Conservation (phyloP, 768 basidiomycete genomes). For the Boletales sp. region DNA sequence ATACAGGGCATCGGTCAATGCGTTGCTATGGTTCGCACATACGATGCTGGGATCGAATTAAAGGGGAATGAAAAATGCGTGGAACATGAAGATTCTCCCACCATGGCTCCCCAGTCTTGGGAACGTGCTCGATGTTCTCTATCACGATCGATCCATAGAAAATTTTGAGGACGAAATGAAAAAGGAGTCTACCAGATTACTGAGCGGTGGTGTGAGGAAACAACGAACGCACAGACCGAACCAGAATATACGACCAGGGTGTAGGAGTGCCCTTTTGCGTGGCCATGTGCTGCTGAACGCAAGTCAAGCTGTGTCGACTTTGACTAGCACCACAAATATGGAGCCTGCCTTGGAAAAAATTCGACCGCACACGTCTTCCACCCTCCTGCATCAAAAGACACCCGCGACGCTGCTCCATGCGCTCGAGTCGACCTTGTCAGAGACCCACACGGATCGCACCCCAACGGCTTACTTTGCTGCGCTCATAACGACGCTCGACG, state of each 20-base stretch:
- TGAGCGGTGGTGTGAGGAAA: slow-evolving; percentile 2
- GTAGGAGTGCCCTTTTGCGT: slow-evolving; percentile 42
- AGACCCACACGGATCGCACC: slow-evolving; percentile 61
- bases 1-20: slow-evolving; percentile 82
- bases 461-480: slow-evolving; percentile 96
- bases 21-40: slow-evolving; percentile 84
- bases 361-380: slow-evolving; percentile 77
- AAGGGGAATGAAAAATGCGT: background rate
- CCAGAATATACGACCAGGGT: slow-evolving; percentile 64
- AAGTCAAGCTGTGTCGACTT: slow-evolving; percentile 4
- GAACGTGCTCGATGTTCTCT: slow-evolving; percentile 71
- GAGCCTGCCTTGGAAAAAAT: slow-evolving; percentile 78
- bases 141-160: slow-evolving; percentile 90
- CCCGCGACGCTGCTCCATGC: slow-evolving; percentile 84
- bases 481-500: slow-evolving; percentile 78
- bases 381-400: slow-evolving; percentile 82
- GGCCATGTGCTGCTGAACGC: background rate
- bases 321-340: slow-evolving; percentile 31
- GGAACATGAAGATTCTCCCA: slow-evolving; percentile 28
- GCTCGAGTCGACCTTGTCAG: slow-evolving; percentile 75
- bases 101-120: slow-evolving; percentile 73
- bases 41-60: slow-evolving; percentile 55
- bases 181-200: slow-evolving; percentile 48
- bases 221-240: slow-evolving; percentile 45
- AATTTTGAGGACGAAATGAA: slow-evolving; percentile 82